These are phyloP conservation scores for Termitomyces sp. DNA, from an alignment of 768 basidiomycete genomes.

Conservation along the genomic window DNA sequence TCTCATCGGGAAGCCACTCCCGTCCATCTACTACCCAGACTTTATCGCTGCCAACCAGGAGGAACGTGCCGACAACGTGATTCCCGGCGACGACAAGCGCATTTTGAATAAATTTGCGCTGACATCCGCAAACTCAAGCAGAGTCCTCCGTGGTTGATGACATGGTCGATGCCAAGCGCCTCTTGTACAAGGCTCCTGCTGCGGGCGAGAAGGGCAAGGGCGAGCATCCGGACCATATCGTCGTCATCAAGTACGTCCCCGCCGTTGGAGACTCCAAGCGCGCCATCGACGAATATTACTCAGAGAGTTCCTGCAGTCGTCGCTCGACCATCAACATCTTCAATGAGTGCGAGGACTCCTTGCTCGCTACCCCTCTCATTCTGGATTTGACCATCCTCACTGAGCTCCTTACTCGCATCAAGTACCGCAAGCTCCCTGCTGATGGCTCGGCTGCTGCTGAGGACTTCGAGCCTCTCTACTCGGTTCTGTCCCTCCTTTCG, in stretches of 20 bases:
- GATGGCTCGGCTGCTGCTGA: conserved; percentile 23
- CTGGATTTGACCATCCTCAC: conserved; percentile 90
- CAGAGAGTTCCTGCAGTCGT: conserved; percentile 95
- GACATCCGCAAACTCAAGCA: conserved; percentile 96
- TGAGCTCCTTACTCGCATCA: conserved; percentile 89
- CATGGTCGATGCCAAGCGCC: conserved; percentile 82
- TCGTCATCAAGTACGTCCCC: conserved; percentile 96
- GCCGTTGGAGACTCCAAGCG: conserved; percentile 97
- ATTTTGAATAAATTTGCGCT: conserved; percentile 84
- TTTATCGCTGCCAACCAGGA: conserved; percentile 98
- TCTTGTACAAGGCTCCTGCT: too few species aligned
- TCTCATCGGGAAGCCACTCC: conserved; percentile 74
- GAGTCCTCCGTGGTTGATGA: conserved; percentile 96
- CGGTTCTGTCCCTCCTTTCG: conserved; percentile 96
- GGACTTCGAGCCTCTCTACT: conserved; percentile 86
- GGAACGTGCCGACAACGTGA: conserved; percentile 89
- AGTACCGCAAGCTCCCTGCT: conserved; percentile 61
- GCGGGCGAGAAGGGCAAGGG: conserved; percentile 65
- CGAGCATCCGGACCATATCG: conserved; percentile 96
- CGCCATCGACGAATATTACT: conserved; percentile 99
- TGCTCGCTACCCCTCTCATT: conserved; percentile 94
- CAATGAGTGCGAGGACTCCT: conserved; percentile 98
- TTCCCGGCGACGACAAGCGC: conserved; percentile 88
- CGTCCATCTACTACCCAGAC: conserved; percentile 95
- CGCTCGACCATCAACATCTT: conserved; percentile 93